These are phyloP conservation scores for Penicillium brasilianum DNA, from an alignment of 2,329 filamentous ascomycete species.

Conservation along the genomic window DNA sequence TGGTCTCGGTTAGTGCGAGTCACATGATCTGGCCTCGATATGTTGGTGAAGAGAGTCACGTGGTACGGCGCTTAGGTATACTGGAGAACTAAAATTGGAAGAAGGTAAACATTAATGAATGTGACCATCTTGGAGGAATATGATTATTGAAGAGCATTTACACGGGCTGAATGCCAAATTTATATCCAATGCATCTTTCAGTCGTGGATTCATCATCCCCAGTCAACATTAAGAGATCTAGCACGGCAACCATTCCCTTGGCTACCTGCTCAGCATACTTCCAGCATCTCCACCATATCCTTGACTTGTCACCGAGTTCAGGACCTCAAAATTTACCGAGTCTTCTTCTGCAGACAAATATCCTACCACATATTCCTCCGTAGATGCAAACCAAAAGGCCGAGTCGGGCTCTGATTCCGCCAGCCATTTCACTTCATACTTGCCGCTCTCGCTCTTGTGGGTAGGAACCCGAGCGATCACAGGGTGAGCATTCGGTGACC, in stretches of 20 bases:
- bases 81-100: too few relatives aligned
- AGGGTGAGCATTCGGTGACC: slow-evolving; percentile 38
- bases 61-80: neutral
- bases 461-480: slow-evolving; percentile 39
- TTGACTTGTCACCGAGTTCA: slow-evolving; percentile 37
- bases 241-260: neutral
- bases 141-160: neutral
- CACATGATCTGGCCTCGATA: slow-evolving; percentile 9
- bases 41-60: neutral
- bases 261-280: slow-evolving; percentile 25
- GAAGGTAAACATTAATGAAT: too few relatives aligned
- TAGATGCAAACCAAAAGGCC: slow-evolving; percentile 43
- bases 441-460: slow-evolving; percentile 40
- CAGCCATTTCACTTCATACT: slow-evolving; percentile 44
- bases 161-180: too few relatives aligned
- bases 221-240: neutral
- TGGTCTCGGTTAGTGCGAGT: slow-evolving; percentile 27
- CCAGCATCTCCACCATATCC: slow-evolving; percentile 24
- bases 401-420: slow-evolving; percentile 28
- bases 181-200: neutral
- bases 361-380: slow-evolving; percentile 43
- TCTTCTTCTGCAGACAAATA: slow-evolving; percentile 33
- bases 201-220: neutral
- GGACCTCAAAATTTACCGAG: slow-evolving; percentile 32
- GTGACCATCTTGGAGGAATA: too few relatives aligned